These are phyloP conservation scores for Apiotrichum veenhuisii DNA, from an alignment of 1,284 basidiomycete species.

Conservation along the genomic window DNA sequence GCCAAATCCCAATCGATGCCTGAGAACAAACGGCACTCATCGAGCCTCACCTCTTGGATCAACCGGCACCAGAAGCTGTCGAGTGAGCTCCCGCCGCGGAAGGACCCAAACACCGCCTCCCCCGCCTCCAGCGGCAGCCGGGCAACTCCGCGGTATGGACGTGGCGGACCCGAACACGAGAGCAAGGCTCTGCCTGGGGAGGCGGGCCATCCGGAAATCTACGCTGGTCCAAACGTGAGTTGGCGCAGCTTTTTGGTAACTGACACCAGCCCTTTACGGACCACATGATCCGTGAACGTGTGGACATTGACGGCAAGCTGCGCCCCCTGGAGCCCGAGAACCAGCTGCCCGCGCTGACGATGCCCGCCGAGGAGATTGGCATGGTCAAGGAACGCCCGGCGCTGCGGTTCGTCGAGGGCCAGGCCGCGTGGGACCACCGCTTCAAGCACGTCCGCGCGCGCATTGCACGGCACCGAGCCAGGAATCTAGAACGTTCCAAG, in stretches of 20 bases:
- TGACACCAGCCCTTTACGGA: conserved; percentile 44
- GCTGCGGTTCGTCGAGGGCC: conserved; percentile 48
- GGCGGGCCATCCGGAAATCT: conserved; percentile 66
- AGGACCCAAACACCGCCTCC: too few relatives aligned
- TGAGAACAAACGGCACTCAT: too few relatives aligned
- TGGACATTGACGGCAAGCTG: conserved; percentile 70
- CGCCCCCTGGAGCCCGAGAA: conserved; percentile 70
- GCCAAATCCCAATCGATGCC: too few relatives aligned
- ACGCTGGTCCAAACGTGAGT: conserved; percentile 56
- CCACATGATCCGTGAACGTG: conserved; percentile 79
- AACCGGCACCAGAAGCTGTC: too few relatives aligned
- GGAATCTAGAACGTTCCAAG: conserved; percentile 38
- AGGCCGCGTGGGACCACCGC: conserved; percentile 47
- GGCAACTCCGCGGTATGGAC: too few relatives aligned
- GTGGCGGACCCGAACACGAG: not conserved
- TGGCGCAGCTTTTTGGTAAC: not conserved
- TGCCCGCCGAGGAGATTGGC: conserved; percentile 59
- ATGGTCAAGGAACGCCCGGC: conserved; percentile 53
- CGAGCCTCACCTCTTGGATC: too few relatives aligned
- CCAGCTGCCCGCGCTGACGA: conserved; percentile 62
- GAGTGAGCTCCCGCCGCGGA: too few relatives aligned
- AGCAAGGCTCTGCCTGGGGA: conserved; percentile 43
- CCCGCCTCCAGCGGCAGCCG: too few relatives aligned
- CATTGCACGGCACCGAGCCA: conserved; percentile 39
- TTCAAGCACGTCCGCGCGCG: conserved; percentile 33